A percentile compares a stretch with the other conserved stretches of the same genome.
These are phyloP conservation scores for Daedaleopsis nitida DNA, from an alignment of 768 basidiomycete genomes.

Conservation along the genomic window DNA sequence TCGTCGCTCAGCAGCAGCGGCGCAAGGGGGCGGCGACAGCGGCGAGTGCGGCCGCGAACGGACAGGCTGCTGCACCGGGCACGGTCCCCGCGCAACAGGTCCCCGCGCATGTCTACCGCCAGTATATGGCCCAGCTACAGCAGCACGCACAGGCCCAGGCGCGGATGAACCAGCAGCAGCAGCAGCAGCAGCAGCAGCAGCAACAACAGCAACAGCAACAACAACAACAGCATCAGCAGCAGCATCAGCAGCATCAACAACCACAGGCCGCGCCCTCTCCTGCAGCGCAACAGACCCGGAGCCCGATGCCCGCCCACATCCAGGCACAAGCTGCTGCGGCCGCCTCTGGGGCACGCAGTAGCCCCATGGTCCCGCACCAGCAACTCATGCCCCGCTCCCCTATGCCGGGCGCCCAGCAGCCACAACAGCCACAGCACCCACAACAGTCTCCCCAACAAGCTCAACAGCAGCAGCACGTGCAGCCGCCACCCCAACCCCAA, in stretches of 20 bases:
- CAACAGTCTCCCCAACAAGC: neutral
- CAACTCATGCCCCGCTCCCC: conserved; percentile 23
- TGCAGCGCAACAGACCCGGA: conserved; percentile 17
- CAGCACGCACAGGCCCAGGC: conserved; percentile 9
- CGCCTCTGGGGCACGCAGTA: conserved; percentile 10
- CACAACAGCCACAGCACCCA: neutral
- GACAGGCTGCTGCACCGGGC: conserved; percentile 2
- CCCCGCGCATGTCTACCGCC: neutral
- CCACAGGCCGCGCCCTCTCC: conserved; percentile 8
- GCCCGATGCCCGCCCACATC: conserved; percentile 17
- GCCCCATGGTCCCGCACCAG: conserved; percentile 24
- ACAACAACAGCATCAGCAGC: neutral
- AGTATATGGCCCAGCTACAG: conserved; percentile 1
- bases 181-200: conserved; percentile 19
- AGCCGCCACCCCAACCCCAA: neutral
- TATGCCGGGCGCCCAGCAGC: conserved; percentile 19
- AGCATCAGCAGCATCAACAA: neutral
- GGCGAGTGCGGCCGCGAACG: conserved; percentile 3
- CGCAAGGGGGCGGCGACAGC: conserved; percentile 10
- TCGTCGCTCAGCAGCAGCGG: conserved; percentile 9
- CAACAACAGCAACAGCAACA: conserved; percentile 19
- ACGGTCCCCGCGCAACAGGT: neutral
- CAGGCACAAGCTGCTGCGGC: conserved; percentile 17
- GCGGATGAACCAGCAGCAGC: conserved; percentile 5
- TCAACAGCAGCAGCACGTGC: conserved; percentile 6